phyloP scores from a whole-genome alignment of 2,329 filamentous ascomycete genomes.

The Pseudohalonectria lignicola region DNA sequence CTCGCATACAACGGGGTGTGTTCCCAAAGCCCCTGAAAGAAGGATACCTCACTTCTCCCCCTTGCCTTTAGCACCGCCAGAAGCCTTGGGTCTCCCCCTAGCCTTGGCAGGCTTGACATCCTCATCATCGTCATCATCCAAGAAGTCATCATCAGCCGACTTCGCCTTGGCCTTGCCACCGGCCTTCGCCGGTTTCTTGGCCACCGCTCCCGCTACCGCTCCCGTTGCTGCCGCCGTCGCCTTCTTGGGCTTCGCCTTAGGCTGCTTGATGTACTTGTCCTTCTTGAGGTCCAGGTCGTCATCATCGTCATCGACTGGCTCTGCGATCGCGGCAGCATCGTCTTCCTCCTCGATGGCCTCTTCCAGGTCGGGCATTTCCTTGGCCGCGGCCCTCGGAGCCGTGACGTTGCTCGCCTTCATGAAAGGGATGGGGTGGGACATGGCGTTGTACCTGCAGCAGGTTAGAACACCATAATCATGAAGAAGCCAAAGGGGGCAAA shows the following conservation, averaged over 20 bases:
- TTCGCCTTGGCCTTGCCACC: constrained; percentile 10
- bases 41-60: no score
- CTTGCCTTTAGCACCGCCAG: constrained; percentile 34
- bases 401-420: constrained; percentile 80
- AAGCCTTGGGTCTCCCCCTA: constrained; percentile 22
- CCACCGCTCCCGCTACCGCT: constrained; percentile 13
- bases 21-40: no score
- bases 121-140: constrained; percentile 34
- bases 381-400: constrained; percentile 58
- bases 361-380: constrained; percentile 84
- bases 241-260: constrained; percentile 62
- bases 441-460: constrained; percentile 62
- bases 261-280: constrained; percentile 91
- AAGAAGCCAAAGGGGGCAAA: neutral
- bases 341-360: constrained; percentile 93
- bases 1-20: no score
- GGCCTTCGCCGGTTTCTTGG: constrained; percentile 17
- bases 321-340: constrained; percentile 56
- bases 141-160: constrained; percentile 21
- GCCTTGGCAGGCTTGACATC: constrained; percentile 34
- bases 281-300: constrained; percentile 79
- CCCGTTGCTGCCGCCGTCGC: constrained; percentile 21
- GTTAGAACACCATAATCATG: neutral
- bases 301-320: constrained; percentile 53
- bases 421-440: constrained; percentile 83